A percentile compares a stretch with the other conserved stretches of the same genome.
These are phyloP conservation scores for Pseudogymnoascus sp. DNA, from an alignment of 2,329 filamentous ascomycete genomes.

Conservation along the genomic window DNA sequence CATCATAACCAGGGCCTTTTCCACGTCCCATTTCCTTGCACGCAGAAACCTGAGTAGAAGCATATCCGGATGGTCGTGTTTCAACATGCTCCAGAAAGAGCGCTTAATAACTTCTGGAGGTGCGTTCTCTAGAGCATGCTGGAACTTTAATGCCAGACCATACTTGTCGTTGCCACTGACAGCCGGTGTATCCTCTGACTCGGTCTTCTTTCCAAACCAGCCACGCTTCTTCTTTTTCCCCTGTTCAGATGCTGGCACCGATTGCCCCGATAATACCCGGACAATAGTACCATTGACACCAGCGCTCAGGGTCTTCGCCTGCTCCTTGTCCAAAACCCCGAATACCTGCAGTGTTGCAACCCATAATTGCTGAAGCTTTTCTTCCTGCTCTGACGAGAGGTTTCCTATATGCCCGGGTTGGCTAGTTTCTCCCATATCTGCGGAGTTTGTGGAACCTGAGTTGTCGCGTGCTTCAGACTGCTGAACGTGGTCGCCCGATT, in stretches of 20 bases:
- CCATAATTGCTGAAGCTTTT: conserved; percentile 86
- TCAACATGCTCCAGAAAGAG: conserved; percentile 89
- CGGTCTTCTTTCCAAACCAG: conserved; percentile 57
- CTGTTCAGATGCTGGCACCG: conserved; percentile 39
- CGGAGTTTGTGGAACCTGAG: conserved; percentile 5
- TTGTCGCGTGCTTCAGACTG: background rate
- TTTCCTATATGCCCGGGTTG: conserved; percentile 73
- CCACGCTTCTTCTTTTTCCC: conserved; percentile 67
- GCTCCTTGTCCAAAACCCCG: conserved; percentile 45
- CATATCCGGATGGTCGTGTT: conserved; percentile 88
- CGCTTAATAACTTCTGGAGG: conserved; percentile 70
- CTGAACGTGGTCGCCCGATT: background rate
- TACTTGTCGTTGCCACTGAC: conserved; percentile 72
- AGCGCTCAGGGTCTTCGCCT: conserved; percentile 24
- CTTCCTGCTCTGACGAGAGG: conserved; percentile 81
- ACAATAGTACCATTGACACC: conserved; percentile 16
- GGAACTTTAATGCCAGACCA: conserved; percentile 78
- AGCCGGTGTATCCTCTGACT: conserved; percentile 39
- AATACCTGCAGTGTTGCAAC: conserved; percentile 65
- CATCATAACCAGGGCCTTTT: conserved; percentile 89
- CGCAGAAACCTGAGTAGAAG: conserved; percentile 74
- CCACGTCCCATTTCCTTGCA: conserved; percentile 92
- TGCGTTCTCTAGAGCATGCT: conserved; percentile 68
- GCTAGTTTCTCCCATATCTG: conserved; percentile 35
- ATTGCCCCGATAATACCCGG: conserved; percentile 15